Evolutionary conservation across 345 rosid genomes (phyloP).

Genomic region (Angophora floribunda): DNA sequence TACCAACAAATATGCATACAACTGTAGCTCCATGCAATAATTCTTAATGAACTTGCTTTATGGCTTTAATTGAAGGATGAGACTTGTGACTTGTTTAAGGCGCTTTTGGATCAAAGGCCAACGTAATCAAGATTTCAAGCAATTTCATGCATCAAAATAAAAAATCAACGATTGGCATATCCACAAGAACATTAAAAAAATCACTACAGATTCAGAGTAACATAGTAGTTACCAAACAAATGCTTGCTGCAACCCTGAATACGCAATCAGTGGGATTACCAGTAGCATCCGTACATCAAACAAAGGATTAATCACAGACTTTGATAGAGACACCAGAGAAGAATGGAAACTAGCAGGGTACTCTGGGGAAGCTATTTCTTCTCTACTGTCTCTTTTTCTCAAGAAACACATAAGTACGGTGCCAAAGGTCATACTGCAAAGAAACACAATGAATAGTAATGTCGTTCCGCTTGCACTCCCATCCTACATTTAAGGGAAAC

Average conservation of each 20-base stretch:
- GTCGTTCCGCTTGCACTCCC: slow-evolving; percentile 69
- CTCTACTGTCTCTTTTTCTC: slow-evolving; percentile 46
- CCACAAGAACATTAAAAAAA: neutral
- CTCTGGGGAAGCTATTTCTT: slow-evolving; percentile 28
- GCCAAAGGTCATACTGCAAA: slow-evolving; percentile 68
- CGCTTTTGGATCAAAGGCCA: neutral
- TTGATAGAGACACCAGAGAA: slow-evolving; percentile 33
- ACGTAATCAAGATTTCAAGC: neutral
- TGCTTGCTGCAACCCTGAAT: slow-evolving; percentile 94
- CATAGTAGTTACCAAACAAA: slow-evolving; percentile 62
- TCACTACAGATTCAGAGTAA: neutral
- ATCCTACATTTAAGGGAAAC: slow-evolving; percentile 31
- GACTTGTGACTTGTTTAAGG: neutral
- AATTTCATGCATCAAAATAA: neutral
- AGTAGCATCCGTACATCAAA: slow-evolving; percentile 66
- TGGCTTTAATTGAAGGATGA: neutral
- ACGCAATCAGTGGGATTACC: slow-evolving; percentile 75
- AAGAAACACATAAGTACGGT: slow-evolving; percentile 71
- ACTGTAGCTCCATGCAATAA: neutral
- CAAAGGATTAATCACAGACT: slow-evolving; percentile 58
- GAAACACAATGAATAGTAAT: slow-evolving; percentile 66
- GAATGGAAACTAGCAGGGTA: slow-evolving; percentile 44
- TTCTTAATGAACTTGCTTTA: neutral
- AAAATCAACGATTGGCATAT: neutral
- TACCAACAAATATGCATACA: neutral